Conservation (phyloP, 2,329 filamentous ascomycete species). For the Aureobasidium leucospermi region DNA sequence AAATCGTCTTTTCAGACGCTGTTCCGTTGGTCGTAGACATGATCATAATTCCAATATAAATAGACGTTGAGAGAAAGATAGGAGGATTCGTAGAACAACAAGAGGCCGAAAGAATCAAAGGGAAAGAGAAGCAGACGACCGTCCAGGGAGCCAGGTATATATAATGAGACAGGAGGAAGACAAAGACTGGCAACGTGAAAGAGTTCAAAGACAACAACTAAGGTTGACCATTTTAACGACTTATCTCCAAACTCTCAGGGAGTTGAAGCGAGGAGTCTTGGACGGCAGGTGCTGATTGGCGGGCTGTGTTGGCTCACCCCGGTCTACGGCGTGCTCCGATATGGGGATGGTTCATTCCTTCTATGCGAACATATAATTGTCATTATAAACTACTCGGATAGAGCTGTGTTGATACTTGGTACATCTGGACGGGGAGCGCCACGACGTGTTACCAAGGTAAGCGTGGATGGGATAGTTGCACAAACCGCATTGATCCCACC, state of each 20-base stretch:
- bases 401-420: no score
- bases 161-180: not conserved
- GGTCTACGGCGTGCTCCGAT: conserved; percentile 12
- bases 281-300: conserved; percentile 7
- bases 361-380: not conserved
- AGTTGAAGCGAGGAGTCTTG: not conserved
- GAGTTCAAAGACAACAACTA: not conserved
- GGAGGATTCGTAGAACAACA: not conserved
- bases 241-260: conserved; percentile 7
- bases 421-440: no score
- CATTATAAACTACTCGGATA: not conserved
- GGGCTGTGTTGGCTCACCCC: not conserved
- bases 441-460: no score
- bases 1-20: conserved; percentile 36
- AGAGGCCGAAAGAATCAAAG: not conserved
- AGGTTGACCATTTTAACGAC: conserved; percentile 3
- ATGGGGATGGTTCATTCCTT: not conserved
- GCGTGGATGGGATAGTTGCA: no score
- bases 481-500: no score
- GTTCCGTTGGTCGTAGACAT: conserved; percentile 11
- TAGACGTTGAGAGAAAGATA: not conserved
- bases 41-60: not conserved
- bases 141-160: not conserved
- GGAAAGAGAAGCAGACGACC: not conserved
- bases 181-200: not conserved